Base-by-base conservation (phyloP, 2,329 filamentous ascomycete genomes). In the Curvularia lunata region DNA sequence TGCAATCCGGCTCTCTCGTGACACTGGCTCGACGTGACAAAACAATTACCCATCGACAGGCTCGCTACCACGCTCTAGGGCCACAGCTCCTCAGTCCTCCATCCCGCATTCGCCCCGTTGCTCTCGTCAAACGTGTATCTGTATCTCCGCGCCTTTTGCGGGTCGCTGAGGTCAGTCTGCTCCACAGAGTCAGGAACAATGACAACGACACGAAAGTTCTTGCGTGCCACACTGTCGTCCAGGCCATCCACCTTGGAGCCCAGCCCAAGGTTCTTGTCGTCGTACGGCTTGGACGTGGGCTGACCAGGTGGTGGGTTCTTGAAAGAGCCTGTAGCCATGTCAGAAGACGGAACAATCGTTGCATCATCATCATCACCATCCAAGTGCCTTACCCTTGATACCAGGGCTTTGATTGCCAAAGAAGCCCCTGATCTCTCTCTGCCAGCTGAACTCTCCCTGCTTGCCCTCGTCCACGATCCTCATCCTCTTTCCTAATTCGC, bases 351-450 rank as follows among this genome's bases (percentile, higher is more conserved):
- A 32, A 38, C 21, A 47, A 46, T 21, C 75, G 30, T 21, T 16
- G 21, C 19, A 48, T 19, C 27, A 5, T 37, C 27, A 5, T 37
- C 8, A 18, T 13, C 19, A 19, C 10, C 19, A 13, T 10, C 2
- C 6, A 34, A n/a, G 13, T 13, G 3, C 76, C 27, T 49, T 73
- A 86, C 86, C 86, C 80, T 93, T 84, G 87, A 97, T 92, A 1
- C 82, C 80, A 6, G 94, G 94, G 65, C 86, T 89, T 67, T 95
- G 78, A 75, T 97, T 97, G 19, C 92, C 94, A 84, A 97, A 98
- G 75, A 95, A 91, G 48, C 86, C 91, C 49, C 91, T 92, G 37
- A 97, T 77, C 78, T 97, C 92, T 62, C 82, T 88, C 46, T 80
- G 79, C 89, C 92, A 97, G 65, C 85, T 89, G 91, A 92, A 97